phyloP scores from a whole-genome alignment of 73 alveolate species.

The Stentor coeruleus region DNA sequence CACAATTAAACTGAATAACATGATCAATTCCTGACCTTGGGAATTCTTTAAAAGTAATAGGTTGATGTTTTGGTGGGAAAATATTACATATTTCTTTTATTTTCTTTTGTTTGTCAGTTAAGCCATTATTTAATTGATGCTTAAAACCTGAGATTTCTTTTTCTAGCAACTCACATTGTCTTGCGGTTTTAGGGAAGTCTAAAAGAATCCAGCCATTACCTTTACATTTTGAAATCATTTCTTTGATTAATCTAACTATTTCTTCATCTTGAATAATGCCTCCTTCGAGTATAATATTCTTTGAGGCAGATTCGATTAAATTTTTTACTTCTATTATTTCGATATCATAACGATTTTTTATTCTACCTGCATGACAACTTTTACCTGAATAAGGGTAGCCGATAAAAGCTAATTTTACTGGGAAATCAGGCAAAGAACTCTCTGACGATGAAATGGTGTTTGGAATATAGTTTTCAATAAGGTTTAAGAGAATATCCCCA shows the following conservation, averaged over 20 bases:
- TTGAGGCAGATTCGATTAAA: constrained; percentile 38
- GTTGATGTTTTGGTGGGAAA: not conserved
- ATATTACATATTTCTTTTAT: not conserved
- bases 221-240: not conserved
- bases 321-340: constrained; percentile 33
- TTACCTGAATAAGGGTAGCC: constrained; percentile 95
- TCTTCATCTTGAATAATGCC: constrained; percentile 1
- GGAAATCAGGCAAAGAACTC: constrained; percentile 32
- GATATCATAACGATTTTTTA: constrained; percentile 50
- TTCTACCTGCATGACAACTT: constrained; percentile 71
- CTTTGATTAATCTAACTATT: constrained; percentile 1
- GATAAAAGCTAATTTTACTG: constrained; percentile 73
- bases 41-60: not conserved
- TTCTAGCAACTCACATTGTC: constrained; percentile 88
- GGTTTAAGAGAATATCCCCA: constrained; percentile 34
- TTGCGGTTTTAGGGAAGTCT: constrained; percentile 88
- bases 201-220: constrained; percentile 81
- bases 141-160: constrained; percentile 75
- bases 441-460: not conserved
- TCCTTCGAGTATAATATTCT: not conserved
- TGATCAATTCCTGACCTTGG: constrained; percentile 22
- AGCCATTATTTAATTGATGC: constrained; percentile 66
- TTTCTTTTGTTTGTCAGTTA: not conserved
- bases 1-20: not conserved
- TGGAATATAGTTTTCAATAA: constrained; percentile 29